phyloP scores from a whole-genome alignment of 208 protist genomes.

The Trypanosoma platydactyli region DNA sequence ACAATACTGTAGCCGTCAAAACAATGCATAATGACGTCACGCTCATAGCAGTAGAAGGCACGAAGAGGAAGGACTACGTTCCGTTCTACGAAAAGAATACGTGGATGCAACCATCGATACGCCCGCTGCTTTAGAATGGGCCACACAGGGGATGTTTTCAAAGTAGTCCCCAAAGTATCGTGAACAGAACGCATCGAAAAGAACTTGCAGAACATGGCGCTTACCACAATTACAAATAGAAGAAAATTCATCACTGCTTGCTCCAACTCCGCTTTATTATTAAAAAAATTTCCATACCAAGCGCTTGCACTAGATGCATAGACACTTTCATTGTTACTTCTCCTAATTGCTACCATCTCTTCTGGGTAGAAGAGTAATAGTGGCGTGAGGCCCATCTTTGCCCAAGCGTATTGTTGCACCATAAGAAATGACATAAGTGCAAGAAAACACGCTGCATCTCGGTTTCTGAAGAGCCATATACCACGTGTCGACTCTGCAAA shows the following conservation, averaged over 20 bases:
- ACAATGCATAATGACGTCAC: slow-evolving; percentile 57
- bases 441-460: slow-evolving; percentile 57
- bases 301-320: background rate
- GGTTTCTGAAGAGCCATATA: slow-evolving; percentile 56
- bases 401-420: slow-evolving; percentile 57
- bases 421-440: slow-evolving; percentile 39
- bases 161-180: slow-evolving; percentile 28
- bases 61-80: slow-evolving; percentile 69
- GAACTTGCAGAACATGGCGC: slow-evolving; percentile 45
- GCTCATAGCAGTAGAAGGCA: slow-evolving; percentile 77
- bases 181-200: slow-evolving; percentile 33
- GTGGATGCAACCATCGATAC: slow-evolving; percentile 68
- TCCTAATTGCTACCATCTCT: background rate
- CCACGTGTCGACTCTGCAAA: slow-evolving; percentile 58
- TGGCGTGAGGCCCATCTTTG: slow-evolving; percentile 42
- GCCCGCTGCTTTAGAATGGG: slow-evolving; percentile 45
- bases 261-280: slow-evolving; percentile 12
- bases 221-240: slow-evolving; percentile 29
- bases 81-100: slow-evolving; percentile 50
- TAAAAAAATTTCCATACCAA: slow-evolving; percentile 14
- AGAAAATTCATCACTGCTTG: slow-evolving; percentile 32
- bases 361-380: slow-evolving; percentile 26
- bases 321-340: background rate
- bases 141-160: slow-evolving; percentile 62
- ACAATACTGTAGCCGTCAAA: slow-evolving; percentile 77